Base-by-base conservation (phyloP, 768 basidiomycete genomes). In the Paxillus involutus region DNA sequence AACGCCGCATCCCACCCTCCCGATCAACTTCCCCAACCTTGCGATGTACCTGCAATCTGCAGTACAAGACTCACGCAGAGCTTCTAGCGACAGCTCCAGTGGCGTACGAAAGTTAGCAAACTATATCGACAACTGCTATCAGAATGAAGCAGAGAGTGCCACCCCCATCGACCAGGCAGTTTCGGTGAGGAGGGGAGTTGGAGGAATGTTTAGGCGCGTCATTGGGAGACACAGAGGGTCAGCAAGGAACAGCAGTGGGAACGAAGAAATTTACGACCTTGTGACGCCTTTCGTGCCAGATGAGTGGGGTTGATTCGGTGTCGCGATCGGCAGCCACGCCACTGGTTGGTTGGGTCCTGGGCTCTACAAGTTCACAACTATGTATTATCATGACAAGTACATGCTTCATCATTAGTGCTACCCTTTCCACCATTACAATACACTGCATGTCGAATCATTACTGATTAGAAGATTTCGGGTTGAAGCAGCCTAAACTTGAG, bases 261-360 rank as follows among this genome's bases (percentile, higher is more conserved):
- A 92, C 63, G 88, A 89, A 59, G 89, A 91, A 54, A 87, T 84
- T 9, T 92, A 86, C 57, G 87, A 90, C 40, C 77, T 91, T 11
- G 88, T 92, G 51, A 92, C 90, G 14, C 90, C 90, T 1, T 92
- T 92, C 69, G 81, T 89, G 16, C 72, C 86, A 16, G 86, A 89
- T 53, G 87, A 89, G 59, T 88, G 81, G 82, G 85, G 86, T 52
- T 85, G 64, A 70, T 24, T 16, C 35, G 35, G 35, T 35, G 35
- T 35, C 12, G 13, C 35, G 35, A 9, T 19, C 6, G 17, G 14
- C 37, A 10, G 13, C 32, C 32, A 32, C 3, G 32, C 32, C 32
- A 26, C 26, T 26, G 26, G 26, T 26, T 26, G 26, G 26, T 26
- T 32, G 13, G 29, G 24, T 24, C 37, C 5, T n/a, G 48, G 21